Base-by-base conservation (phyloP, 768 basidiomycete genomes). In the Russula olivacea region DNA sequence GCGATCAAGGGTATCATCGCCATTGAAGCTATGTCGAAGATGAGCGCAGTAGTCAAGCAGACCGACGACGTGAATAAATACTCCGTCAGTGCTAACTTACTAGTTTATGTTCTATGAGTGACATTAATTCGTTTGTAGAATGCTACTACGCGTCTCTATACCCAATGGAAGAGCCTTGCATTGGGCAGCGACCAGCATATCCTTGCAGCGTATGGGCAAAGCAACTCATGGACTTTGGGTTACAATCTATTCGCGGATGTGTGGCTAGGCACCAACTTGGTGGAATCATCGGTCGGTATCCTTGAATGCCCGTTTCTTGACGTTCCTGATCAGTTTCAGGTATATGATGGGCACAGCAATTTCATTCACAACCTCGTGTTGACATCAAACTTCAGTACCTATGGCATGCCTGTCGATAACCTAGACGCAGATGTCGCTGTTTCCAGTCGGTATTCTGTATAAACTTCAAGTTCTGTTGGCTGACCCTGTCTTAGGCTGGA, bases 1-100 rank as follows among this genome's bases (percentile, higher is more conserved):
- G 86, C 85, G 5, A 82, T 87, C 73, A 89, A 88, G 69, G 87
- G 86, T 38, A 85, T 87, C 61, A 73, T 86, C 54, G 86, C 84
- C 6, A 85, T 88, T 68, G 74, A 80, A 64, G 83, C 82, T 4
- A 86, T 88, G 84, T 76, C 81, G 4, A 75, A 81, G 63, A 83
- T 88, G 47, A 76, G 78, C 4, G 64, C 71, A 2, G 59, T 69
- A 6, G 47, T 73, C 19, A 65, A 69, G 1, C 36, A 71, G 10
- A 17, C 43, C 0, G 55, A 32, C 0, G 69, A 73, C 14, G 68
- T 62, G 0, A 25, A 57, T 11, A 63, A 71, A 52, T 77, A 71
- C 56, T 48, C 55, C 8, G 75, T 73, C 23, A 3, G 74, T 69
- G 15, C 38, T 12, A n/a, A n/a, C n/a, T n/a, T n/a, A 17, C 38